Conservation (phyloP, 2,329 filamentous ascomycete species). For the Neopestalotiopsis rosae region DNA sequence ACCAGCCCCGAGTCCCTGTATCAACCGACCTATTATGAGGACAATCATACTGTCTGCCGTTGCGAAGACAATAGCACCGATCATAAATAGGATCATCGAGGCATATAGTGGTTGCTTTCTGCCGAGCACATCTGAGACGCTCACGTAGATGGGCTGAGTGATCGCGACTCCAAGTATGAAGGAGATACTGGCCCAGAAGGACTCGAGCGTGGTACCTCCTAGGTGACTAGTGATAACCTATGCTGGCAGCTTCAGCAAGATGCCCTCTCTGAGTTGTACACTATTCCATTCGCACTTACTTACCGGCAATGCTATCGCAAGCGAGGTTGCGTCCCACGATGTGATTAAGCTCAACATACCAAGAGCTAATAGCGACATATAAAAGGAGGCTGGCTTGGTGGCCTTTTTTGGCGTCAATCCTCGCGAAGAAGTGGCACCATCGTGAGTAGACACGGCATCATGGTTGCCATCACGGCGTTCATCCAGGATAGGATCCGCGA, state of each 20-base stretch:
- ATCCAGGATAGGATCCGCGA: too few relatives aligned
- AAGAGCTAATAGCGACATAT: too few relatives aligned
- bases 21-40: conserved; percentile 31
- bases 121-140: conserved; percentile 37
- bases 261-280: too few relatives aligned
- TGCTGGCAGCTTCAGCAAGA: too few relatives aligned
- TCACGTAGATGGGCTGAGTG: conserved; percentile 32
- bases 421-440: too few relatives aligned
- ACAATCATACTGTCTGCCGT: conserved; percentile 30
- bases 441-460: too few relatives aligned
- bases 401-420: too few relatives aligned
- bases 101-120: conserved; percentile 37
- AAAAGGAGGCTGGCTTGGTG: too few relatives aligned
- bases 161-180: conserved; percentile 31
- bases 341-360: too few relatives aligned
- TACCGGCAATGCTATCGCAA: conserved; percentile 9
- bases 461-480: too few relatives aligned
- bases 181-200: conserved; percentile 41
- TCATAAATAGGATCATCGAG: conserved; percentile 38
- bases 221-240: conserved; percentile 27
- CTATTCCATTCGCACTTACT: too few relatives aligned
- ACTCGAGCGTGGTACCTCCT: conserved; percentile 29
- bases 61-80: conserved; percentile 39
- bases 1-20: conserved; percentile 37
- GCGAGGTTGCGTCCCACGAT: too few relatives aligned